phyloP scores from a whole-genome alignment of 2,329 filamentous ascomycete species.

The Zelopaecilomyces penicillatus region DNA sequence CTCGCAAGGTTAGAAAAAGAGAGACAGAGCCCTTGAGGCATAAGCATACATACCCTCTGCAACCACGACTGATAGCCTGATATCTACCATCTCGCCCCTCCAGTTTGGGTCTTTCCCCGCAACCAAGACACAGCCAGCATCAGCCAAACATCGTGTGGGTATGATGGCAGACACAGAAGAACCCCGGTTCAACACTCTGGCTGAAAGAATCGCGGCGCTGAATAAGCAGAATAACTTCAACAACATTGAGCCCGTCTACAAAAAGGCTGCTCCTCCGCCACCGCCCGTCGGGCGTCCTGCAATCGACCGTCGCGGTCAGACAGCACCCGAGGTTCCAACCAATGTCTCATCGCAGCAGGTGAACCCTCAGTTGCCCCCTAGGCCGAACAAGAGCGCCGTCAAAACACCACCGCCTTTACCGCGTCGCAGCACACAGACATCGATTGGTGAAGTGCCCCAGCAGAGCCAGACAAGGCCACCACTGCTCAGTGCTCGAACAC shows the following conservation, averaged over 20 bases:
- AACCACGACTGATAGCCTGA: too few species aligned
- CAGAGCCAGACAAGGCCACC: slow-evolving; percentile 20
- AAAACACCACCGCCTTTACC: slow-evolving; percentile 29
- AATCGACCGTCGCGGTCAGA: slow-evolving; percentile 27
- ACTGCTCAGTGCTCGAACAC: slow-evolving; percentile 23
- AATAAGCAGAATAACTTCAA: slow-evolving; percentile 54
- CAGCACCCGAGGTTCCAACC: slow-evolving; percentile 23
- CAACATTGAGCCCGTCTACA: slow-evolving; percentile 31
- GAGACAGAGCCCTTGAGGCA: too few species aligned
- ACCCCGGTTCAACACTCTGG: slow-evolving; percentile 51
- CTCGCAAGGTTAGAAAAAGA: too few species aligned
- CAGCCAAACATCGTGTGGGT: background rate
- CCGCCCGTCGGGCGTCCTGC: slow-evolving; percentile 34
- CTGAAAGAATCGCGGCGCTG: slow-evolving; percentile 56
- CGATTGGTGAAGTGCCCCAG: slow-evolving; percentile 1
- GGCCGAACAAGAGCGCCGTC: slow-evolving; percentile 19
- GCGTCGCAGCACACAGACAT: slow-evolving; percentile 18
- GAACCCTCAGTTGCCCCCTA: slow-evolving; percentile 31
- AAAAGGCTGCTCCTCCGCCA: slow-evolving; percentile 25
- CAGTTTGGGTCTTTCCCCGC: too few species aligned
- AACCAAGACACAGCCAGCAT: too few species aligned
- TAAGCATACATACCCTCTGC: too few species aligned
- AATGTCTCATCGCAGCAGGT: slow-evolving; percentile 15
- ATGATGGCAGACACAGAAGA: slow-evolving; percentile 54
- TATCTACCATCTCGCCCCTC: too few species aligned